Evolutionary conservation across 2,329 filamentous ascomycete species (phyloP).

Genomic region (Lachnellula suecica): DNA sequence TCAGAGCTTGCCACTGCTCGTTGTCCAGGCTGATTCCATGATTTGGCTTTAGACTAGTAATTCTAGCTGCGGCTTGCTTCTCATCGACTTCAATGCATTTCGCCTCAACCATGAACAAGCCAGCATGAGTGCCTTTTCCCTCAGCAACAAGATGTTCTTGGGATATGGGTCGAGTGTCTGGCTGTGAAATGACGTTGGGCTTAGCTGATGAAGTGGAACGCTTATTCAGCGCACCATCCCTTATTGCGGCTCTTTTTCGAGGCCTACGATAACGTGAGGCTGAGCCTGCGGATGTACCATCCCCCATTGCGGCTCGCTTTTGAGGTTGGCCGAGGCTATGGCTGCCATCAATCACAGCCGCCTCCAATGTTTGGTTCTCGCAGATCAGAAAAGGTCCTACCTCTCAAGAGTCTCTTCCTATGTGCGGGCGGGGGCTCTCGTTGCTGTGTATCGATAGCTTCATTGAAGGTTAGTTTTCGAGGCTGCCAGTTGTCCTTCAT

Average conservation of each 20-base stretch:
- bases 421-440: constrained; percentile 14
- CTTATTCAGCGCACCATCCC: too few species aligned
- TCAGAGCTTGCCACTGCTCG: constrained; percentile 49
- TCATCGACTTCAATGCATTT: constrained; percentile 84
- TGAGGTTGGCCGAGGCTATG: constrained; percentile 20
- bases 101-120: constrained; percentile 78
- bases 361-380: constrained; percentile 21
- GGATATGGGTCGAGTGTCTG: constrained; percentile 38
- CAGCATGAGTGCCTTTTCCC: constrained; percentile 62
- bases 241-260: too few species aligned
- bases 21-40: constrained; percentile 41
- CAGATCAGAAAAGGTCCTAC: constrained; percentile 17
- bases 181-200: too few species aligned
- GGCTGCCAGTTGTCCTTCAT: constrained; percentile 17
- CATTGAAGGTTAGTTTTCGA: constrained; percentile 14
- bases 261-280: too few species aligned
- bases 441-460: constrained; percentile 7
- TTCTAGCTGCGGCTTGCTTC: constrained; percentile 52
- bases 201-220: too few species aligned
- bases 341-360: constrained; percentile 17
- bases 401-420: constrained; percentile 13
- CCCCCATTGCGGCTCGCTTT: constrained; percentile 27
- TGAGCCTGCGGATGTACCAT: constrained; percentile 30
- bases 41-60: constrained; percentile 37
- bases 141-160: constrained; percentile 16